These are phyloP conservation scores for Malassezia equina DNA, from an alignment of 1,284 basidiomycete genomes.

Conservation along the genomic window DNA sequence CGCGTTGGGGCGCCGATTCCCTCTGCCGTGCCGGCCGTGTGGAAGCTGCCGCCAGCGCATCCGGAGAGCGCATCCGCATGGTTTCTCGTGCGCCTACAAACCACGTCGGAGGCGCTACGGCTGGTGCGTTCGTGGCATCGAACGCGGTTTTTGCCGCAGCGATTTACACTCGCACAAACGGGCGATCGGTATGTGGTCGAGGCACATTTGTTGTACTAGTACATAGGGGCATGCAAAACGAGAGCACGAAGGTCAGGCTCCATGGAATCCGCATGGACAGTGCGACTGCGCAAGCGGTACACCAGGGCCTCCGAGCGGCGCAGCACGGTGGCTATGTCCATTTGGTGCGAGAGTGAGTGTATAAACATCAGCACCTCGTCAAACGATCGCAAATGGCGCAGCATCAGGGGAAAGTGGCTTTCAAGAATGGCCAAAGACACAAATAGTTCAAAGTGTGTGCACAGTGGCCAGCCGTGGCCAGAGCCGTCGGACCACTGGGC, in stretches of 20 bases:
- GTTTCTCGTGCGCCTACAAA: slow-evolving; percentile 65
- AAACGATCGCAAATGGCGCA: slow-evolving; percentile 78
- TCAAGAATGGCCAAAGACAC: slow-evolving; percentile 86
- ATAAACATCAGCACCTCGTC: slow-evolving; percentile 48
- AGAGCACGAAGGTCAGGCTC: neutral
- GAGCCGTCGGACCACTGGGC: slow-evolving; percentile 21
- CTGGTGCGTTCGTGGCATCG: slow-evolving; percentile 34
- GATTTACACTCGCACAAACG: slow-evolving; percentile 28
- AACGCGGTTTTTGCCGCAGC: slow-evolving; percentile 26
- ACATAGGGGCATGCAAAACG: neutral
- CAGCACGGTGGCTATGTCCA: slow-evolving; percentile 20
- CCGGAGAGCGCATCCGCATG: slow-evolving; percentile 20
- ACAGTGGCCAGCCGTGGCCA: slow-evolving; percentile 5
- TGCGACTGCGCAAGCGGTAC: slow-evolving; percentile 12
- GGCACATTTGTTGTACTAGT: slow-evolving; percentile 27
- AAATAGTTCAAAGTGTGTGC: slow-evolving; percentile 55
- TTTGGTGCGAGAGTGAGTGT: slow-evolving; percentile 24
- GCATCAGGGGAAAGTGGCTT: slow-evolving; percentile 80
- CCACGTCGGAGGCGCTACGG: slow-evolving; percentile 51
- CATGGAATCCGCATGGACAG: neutral
- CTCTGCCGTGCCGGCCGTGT: slow-evolving; percentile 17
- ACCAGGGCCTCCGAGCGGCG: slow-evolving; percentile 25
- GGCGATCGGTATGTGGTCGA: slow-evolving; percentile 28
- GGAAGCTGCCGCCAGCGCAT: slow-evolving; percentile 8
- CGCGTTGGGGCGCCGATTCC: slow-evolving; percentile 10